Percentiles rank a stretch among this genome's conserved stretches.
phyloP scores from a whole-genome alignment of 2,329 filamentous ascomycete species.

The Aspergillus oerlinghausenensis region DNA sequence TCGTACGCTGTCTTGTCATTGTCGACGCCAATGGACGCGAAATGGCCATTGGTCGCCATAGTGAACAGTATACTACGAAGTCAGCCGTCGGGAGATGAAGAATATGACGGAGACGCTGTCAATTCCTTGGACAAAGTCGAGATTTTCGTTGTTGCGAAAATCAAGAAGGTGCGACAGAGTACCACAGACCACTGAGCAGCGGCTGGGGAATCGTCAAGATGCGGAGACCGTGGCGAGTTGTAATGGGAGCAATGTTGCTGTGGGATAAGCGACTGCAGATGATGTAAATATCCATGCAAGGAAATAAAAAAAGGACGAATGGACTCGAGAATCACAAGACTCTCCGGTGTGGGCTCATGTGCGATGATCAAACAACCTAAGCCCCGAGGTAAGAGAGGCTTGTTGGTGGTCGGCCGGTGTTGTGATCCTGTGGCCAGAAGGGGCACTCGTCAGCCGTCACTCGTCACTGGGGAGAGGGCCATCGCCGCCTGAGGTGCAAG shows the following conservation, averaged over 20 bases:
- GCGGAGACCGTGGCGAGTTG: conserved; percentile 8
- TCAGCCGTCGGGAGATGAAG: background rate
- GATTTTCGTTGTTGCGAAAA: background rate
- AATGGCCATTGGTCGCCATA: conserved; percentile 45
- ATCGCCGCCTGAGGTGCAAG: conserved; percentile 12
- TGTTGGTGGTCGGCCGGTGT: conserved; percentile 6
- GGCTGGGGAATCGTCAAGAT: conserved; percentile 13
- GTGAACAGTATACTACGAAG: conserved; percentile 10
- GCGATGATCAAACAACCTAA: background rate
- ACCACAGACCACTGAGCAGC: background rate
- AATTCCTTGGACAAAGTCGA: background rate
- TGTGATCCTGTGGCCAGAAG: conserved; percentile 5
- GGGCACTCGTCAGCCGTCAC: background rate
- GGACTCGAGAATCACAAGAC: conserved; percentile 9
- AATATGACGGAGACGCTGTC: background rate
- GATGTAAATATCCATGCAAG: conserved; percentile 5
- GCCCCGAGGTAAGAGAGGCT: conserved; percentile 10
- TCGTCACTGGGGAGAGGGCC: conserved; percentile 6
- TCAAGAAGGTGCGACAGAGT: background rate
- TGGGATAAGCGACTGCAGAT: conserved; percentile 2
- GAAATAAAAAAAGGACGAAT: background rate
- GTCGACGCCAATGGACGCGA: conserved; percentile 39
- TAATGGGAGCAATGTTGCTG: conserved; percentile 1
- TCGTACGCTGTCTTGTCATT: conserved; percentile 56
- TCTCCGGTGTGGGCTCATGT: background rate